phyloP scores from a whole-genome alignment of 768 basidiomycete species.

The Rhizopogon sp. region DNA sequence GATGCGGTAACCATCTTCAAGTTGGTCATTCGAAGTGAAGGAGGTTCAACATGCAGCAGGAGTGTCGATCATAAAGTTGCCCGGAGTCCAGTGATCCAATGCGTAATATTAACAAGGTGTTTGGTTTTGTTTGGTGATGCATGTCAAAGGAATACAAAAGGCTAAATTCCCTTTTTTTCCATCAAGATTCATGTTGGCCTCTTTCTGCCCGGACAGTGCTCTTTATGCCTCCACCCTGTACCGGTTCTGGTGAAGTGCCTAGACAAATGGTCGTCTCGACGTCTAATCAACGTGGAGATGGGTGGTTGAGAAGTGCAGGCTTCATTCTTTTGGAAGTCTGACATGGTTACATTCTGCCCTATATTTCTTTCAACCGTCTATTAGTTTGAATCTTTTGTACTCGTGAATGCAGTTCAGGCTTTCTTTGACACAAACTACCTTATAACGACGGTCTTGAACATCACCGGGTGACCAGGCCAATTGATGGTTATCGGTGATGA shows the following conservation, averaged over 20 bases:
- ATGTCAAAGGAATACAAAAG: slow-evolving; percentile 17
- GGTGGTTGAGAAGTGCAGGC: slow-evolving; percentile 40
- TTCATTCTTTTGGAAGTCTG: slow-evolving; percentile 22
- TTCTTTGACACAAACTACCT: background rate
- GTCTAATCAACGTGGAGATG: slow-evolving; percentile 55
- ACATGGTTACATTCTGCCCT: slow-evolving; percentile 32
- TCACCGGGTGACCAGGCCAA: too few species aligned
- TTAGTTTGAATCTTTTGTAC: background rate
- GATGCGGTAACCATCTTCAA: slow-evolving; percentile 44
- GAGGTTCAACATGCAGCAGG: slow-evolving; percentile 3
- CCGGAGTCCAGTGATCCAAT: background rate
- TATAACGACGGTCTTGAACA: too few species aligned
- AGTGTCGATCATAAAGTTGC: background rate
- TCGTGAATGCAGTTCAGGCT: background rate
- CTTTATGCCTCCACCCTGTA: slow-evolving; percentile 51
- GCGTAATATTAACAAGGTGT: slow-evolving; percentile 16
- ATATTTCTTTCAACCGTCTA: slow-evolving; percentile 14
- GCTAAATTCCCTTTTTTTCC: background rate
- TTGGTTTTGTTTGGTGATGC: slow-evolving; percentile 24
- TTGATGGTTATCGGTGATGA: too few species aligned
- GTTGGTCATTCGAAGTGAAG: slow-evolving; percentile 28
- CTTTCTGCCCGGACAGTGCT: slow-evolving; percentile 76
- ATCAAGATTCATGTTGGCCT: slow-evolving; percentile 35
- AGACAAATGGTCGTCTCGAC: slow-evolving; percentile 43
- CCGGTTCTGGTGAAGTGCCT: slow-evolving; percentile 81